Conservation (phyloP, 1,139 yeast genomes). For the Zygosaccharomyces sapae region DNA sequence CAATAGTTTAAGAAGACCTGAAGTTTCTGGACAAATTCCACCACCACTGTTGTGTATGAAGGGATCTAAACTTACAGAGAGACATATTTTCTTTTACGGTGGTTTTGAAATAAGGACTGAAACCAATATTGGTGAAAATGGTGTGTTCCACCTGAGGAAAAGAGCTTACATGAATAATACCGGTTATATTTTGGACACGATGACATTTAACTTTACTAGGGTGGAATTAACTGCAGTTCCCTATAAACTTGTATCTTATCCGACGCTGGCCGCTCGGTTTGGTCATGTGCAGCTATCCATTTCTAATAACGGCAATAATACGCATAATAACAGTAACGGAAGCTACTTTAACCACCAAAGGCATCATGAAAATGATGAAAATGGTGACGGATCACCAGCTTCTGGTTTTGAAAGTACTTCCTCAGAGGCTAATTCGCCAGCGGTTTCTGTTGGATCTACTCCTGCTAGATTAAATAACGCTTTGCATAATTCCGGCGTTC, state of each 20-base stretch:
- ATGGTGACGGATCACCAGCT: not conserved
- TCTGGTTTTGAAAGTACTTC: slow-evolving; percentile 6
- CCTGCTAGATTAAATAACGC: slow-evolving; percentile 6
- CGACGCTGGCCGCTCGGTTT: slow-evolving; percentile 44
- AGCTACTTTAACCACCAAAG: slow-evolving; percentile 6
- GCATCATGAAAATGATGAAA: slow-evolving; percentile 5
- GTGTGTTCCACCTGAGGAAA: slow-evolving; percentile 35
- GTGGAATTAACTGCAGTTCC: slow-evolving; percentile 42
- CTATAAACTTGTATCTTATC: slow-evolving; percentile 36
- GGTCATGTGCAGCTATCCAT: slow-evolving; percentile 42
- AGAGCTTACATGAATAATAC: slow-evolving; percentile 38
- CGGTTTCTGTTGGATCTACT: slow-evolving; percentile 6
- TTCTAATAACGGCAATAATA: slow-evolving; percentile 1
- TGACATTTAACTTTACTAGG: slow-evolving; percentile 38
- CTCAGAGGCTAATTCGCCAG: slow-evolving; percentile 8
- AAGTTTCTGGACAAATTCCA: slow-evolving; percentile 39
- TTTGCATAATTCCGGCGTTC: slow-evolving; percentile 18
- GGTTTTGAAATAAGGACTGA: slow-evolving; percentile 43
- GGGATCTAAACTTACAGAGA: slow-evolving; percentile 38
- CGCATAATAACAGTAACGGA: not conserved
- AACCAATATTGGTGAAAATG: slow-evolving; percentile 29
- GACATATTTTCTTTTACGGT: slow-evolving; percentile 45
- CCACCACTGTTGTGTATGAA: slow-evolving; percentile 42
- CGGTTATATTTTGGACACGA: slow-evolving; percentile 43
- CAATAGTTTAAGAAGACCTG: slow-evolving; percentile 33